These are phyloP conservation scores for Acanthamoeba divionensis DNA, from an alignment of 208 protist species.

Conservation along the genomic window DNA sequence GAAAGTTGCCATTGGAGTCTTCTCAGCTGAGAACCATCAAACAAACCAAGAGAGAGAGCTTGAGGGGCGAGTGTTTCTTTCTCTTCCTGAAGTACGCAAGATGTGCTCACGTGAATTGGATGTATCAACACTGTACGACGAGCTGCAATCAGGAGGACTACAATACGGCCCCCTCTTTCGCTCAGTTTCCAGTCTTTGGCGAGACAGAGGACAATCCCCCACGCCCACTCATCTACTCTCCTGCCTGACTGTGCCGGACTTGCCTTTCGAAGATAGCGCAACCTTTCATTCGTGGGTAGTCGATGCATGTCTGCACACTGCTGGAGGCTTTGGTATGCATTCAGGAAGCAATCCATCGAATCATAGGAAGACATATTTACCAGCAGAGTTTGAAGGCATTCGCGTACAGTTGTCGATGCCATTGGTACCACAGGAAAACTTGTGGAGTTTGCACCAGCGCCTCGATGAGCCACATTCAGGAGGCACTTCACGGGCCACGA, in stretches of 20 bases:
- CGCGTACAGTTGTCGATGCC: background rate
- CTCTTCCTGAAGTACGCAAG: background rate
- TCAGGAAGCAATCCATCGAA: background rate
- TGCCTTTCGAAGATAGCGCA: background rate
- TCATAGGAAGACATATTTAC: background rate
- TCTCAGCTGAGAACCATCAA: too few relatives aligned
- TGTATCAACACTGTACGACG: background rate
- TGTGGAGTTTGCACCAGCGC: constrained; percentile 14
- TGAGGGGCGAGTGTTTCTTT: too few relatives aligned
- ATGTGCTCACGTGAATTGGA: background rate
- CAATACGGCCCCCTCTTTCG: constrained; percentile 1
- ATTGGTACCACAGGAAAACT: background rate
- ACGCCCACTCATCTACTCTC: background rate
- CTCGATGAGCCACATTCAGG: too few relatives aligned
- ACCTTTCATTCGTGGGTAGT: background rate
- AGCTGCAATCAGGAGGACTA: background rate
- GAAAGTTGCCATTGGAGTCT: too few relatives aligned
- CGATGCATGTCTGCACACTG: constrained; percentile 26
- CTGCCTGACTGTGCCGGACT: background rate
- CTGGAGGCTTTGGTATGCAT: background rate
- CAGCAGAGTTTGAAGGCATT: background rate
- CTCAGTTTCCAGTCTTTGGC: background rate
- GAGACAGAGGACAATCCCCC: background rate
- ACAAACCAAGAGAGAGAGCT: too few relatives aligned
- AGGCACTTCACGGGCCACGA: too few relatives aligned